Evolutionary conservation across 768 basidiomycete genomes (phyloP), one percentile per base, ranked within the genome.

Genomic region (Trametes villosa): DNA sequence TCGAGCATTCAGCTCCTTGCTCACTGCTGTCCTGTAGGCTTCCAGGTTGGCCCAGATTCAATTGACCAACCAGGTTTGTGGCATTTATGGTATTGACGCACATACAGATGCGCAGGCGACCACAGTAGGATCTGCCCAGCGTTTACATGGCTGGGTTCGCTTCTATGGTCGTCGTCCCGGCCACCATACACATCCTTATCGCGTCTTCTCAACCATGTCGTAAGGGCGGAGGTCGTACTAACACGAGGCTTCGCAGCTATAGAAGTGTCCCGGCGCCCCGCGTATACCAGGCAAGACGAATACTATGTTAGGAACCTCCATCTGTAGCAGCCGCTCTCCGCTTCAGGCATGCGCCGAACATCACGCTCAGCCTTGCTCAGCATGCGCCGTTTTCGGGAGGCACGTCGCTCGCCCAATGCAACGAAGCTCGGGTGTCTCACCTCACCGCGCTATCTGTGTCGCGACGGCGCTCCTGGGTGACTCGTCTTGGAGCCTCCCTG

Each of bases 281-380:
- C 12, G 34, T 22, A 31, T 20, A 30, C n/a, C 29, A 54, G 53
- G 53, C 22, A 33, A 9, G 4, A 20, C 17, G n/a, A 17, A 5
- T 42, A 12, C 52, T 22, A 42, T 29, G 27, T 29, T 24, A 20
- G 27, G 40, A 42, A 22, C 15, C 15, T 20, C 20, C 34, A 27
- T 12, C 31, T 13, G 22, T 24, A 56, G 12, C 22, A 42, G 24
- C 27, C 26, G 17, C 34, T n/a, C 22, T 36, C 9, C 26, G 45
- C 54, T 46, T 56, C 54, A 5, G 18, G 44, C 45, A 47, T 47
- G 54, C 54, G 34, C 33, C 45, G 45, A 56, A 30, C 53, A 54
- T 56, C 24, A 38, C 40, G 46, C 24, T 56, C 44, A n/a, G n/a
- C 45, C 22, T 56, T 34, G 54, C 55, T 48, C 55, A 29, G 55